These are phyloP conservation scores for Lithospermum erythrorhizon DNA, from an alignment of 257 asterid genomes.

Conservation along the genomic window DNA sequence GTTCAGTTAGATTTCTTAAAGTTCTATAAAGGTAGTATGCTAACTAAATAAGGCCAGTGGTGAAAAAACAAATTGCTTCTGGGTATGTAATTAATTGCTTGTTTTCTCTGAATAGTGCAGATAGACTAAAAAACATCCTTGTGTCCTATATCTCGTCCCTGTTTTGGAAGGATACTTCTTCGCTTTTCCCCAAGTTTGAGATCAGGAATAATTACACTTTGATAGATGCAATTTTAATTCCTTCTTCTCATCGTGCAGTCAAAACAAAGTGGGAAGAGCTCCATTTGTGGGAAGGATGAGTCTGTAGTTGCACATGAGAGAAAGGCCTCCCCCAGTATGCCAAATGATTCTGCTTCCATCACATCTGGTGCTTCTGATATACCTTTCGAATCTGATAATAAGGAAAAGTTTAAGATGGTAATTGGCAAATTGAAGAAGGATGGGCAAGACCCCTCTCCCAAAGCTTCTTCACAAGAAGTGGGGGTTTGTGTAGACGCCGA, in stretches of 20 bases:
- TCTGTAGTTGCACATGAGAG: constrained; percentile 24
- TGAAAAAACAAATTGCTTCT: not conserved
- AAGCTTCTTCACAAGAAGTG: constrained; percentile 31
- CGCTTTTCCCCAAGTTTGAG: not conserved
- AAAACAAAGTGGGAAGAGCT: constrained; percentile 37
- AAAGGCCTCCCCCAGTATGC: constrained; percentile 24
- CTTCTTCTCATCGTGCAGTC: constrained; percentile 35
- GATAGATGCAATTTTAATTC: not conserved
- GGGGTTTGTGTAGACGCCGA: constrained; percentile 61
- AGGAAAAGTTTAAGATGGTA: constrained; percentile 88
- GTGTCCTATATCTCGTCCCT: not conserved
- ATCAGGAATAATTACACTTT: not conserved
- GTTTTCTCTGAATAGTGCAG: too few relatives aligned
- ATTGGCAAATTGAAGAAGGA: constrained; percentile 77
- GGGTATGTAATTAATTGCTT: too few relatives aligned
- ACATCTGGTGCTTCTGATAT: constrained; percentile 26
- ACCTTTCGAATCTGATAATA: constrained; percentile 58
- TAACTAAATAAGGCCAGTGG: too few relatives aligned
- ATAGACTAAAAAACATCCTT: too few relatives aligned
- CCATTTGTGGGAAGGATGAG: constrained; percentile 33
- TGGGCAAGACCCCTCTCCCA: constrained; percentile 30
- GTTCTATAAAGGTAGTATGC: too few relatives aligned
- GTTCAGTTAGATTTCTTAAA: too few relatives aligned
- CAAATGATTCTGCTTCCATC: constrained; percentile 17
- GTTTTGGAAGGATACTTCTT: not conserved